phyloP scores from a whole-genome alignment of 805 yeast species.

The Zygosaccharomyces lentus region DNA sequence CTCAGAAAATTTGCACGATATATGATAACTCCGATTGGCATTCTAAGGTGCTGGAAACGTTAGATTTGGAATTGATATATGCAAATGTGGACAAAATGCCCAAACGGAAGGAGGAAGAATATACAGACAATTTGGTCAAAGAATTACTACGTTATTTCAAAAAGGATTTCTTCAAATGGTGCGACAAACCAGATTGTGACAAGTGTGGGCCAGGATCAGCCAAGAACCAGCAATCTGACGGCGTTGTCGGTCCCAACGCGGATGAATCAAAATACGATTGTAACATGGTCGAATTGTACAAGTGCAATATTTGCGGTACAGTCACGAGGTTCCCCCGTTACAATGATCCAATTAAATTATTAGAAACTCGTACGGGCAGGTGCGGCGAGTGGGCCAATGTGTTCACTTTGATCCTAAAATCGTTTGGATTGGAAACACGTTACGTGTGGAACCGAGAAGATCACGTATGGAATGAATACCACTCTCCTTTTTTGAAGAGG shows the following conservation, averaged over 20 bases:
- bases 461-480: slow-evolving; percentile 95
- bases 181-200: slow-evolving; percentile 61
- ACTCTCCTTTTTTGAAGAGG: slow-evolving; percentile 50
- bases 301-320: slow-evolving; percentile 49
- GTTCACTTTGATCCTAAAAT: slow-evolving; percentile 62
- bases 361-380: slow-evolving; percentile 65
- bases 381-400: slow-evolving; percentile 97
- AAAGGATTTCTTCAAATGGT: slow-evolving; percentile 78
- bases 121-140: slow-evolving; percentile 54
- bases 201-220: slow-evolving; percentile 42
- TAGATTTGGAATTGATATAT: slow-evolving; percentile 59
- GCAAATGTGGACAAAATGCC: slow-evolving; percentile 54
- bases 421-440: slow-evolving; percentile 61
- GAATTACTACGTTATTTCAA: slow-evolving; percentile 68
- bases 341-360: slow-evolving; percentile 57
- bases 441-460: slow-evolving; percentile 88
- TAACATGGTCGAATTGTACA: slow-evolving; percentile 56
- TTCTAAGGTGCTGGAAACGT: slow-evolving; percentile 55
- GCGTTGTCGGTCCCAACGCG: slow-evolving; percentile 41
- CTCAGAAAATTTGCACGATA: slow-evolving; percentile 24
- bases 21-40: slow-evolving; percentile 45
- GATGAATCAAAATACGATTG: slow-evolving; percentile 49
- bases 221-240: slow-evolving; percentile 37
- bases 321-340: slow-evolving; percentile 68
- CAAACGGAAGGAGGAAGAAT: slow-evolving; percentile 30